Conservation (phyloP, 2,329 filamentous ascomycete species). For the Epichloe brachyelytri region DNA sequence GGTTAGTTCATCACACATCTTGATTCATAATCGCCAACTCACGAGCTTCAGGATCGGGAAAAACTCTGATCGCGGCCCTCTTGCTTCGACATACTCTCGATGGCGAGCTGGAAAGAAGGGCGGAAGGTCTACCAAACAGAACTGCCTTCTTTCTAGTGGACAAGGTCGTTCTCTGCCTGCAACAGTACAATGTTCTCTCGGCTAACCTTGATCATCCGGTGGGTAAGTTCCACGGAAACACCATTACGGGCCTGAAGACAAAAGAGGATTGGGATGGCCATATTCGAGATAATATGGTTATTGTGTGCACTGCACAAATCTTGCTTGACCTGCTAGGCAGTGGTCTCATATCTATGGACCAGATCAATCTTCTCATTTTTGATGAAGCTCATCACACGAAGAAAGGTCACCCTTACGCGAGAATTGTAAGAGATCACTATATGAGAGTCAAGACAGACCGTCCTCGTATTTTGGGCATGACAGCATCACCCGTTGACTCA, state of each 20-base stretch:
- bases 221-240: conserved; percentile 62
- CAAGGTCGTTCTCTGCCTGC: conserved; percentile 79
- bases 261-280: conserved; percentile 38
- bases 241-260: conserved; percentile 29
- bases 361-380: conserved; percentile 84
- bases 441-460: conserved; percentile 33
- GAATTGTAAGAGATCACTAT: conserved; percentile 84
- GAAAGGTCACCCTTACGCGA: conserved; percentile 80
- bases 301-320: conserved; percentile 88
- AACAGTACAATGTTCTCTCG: conserved; percentile 72
- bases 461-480: conserved; percentile 89
- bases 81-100: conserved; percentile 66
- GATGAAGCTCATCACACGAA: conserved; percentile 96
- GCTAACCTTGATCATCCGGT: conserved; percentile 70
- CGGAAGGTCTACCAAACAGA: conserved; percentile 43
- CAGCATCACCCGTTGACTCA: conserved; percentile 84
- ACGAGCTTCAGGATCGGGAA: conserved; percentile 58
- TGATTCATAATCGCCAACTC: not conserved
- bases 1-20: conserved; percentile 28
- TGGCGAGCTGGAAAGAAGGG: conserved; percentile 60
- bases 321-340: conserved; percentile 65
- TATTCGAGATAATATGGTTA: conserved; percentile 56
- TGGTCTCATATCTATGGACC: conserved; percentile 65
- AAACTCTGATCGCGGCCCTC: conserved; percentile 89
- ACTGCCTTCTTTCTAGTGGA: conserved; percentile 84